A percentile compares a stretch with the other conserved stretches of the same genome.
Conservation (phyloP, 148 eudicot species). For the Rhododendron ovatum region DNA sequence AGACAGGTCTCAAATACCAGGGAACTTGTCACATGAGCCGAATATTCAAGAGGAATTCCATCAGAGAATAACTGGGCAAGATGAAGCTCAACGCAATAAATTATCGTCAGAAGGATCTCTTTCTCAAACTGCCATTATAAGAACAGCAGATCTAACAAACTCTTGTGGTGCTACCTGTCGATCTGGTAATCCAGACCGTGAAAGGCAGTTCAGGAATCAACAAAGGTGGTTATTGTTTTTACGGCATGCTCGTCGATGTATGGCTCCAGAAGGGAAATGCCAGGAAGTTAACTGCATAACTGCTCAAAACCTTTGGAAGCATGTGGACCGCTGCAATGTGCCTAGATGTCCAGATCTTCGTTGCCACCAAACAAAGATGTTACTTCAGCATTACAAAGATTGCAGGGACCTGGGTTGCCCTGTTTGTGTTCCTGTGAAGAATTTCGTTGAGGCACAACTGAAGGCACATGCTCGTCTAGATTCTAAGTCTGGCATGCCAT, state of each 20-base stretch:
- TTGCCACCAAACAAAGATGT: conserved; percentile 41
- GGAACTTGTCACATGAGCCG: conserved; percentile 40
- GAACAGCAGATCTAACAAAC: conserved; percentile 35
- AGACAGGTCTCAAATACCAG: conserved; percentile 35
- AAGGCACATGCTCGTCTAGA: conserved; percentile 32
- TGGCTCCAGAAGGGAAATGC: conserved; percentile 67
- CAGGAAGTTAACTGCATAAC: conserved; percentile 47
- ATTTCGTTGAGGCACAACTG: conserved; percentile 31
- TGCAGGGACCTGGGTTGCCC: conserved; percentile 63
- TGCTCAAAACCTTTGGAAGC: conserved; percentile 57
- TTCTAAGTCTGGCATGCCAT: conserved; percentile 35
- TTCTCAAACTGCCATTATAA: conserved; percentile 32
- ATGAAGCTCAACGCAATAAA: conserved; percentile 66
- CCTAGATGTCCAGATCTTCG: conserved; percentile 52
- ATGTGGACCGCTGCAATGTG: conserved; percentile 50
- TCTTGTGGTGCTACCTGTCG: conserved; percentile 21
- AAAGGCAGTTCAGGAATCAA: conserved; percentile 60
- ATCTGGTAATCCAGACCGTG: conserved; percentile 37
- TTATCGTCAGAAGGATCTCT: conserved; percentile 48
- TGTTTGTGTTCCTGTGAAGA: conserved; percentile 64
- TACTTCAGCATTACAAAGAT: conserved; percentile 46
- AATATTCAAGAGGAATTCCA: conserved; percentile 59
- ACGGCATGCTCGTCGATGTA: conserved; percentile 75
- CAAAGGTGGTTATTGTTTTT: conserved; percentile 76
- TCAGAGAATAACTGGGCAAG: conserved; percentile 57